Base-by-base conservation (phyloP, 2,329 filamentous ascomycete genomes). In the Exophiala sp. region DNA sequence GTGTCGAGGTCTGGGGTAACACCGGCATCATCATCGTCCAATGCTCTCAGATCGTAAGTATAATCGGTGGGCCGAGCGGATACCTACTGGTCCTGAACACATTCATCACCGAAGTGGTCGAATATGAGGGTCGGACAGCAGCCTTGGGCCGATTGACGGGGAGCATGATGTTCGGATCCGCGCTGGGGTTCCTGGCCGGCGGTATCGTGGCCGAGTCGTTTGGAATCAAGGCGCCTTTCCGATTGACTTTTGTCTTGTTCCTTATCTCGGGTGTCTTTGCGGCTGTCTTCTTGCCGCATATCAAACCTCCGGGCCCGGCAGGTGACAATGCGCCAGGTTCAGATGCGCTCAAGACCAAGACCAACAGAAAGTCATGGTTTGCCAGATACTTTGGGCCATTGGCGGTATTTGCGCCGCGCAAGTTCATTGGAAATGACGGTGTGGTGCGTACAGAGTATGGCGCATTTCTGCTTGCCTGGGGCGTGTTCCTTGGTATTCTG, bases 21-120 rank as follows among this genome's bases (percentile, higher is more conserved):
- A 59, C 72, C 0, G 86, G 86, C n/a, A 87, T 89, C 62, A 69
- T 82, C 11, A 84, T 88, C 24, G 80, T 89, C 29, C 86, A 89
- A 67, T 69, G 71, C 21, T 85, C 81, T 0, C 86, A 89, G 69
- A 69, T 85, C 12, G 84, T 89, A 50, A 87, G 84, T 0, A 73
- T 88, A 12, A 60, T 89, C 2, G 86, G 86, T 0, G 86, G 86
- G 0, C 86, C 86, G 0, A 80, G 80, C 0, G 86, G 86, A 0
- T 89, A 88, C 63, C 78, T 88, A 7, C 75, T 89, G 3, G 79
- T 85, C 1, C 73, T 88, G 18, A 89, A 89, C 61, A 84, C 85
- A 10, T 83, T 86, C 41, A 83, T 85, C 1, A 80, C 84, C 1
- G 85, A 88, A 65, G 72, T 87, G 2, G 81, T 86, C 0, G 74